Conservation (phyloP, 768 basidiomycete genomes). For the Russula foetens region DNA sequence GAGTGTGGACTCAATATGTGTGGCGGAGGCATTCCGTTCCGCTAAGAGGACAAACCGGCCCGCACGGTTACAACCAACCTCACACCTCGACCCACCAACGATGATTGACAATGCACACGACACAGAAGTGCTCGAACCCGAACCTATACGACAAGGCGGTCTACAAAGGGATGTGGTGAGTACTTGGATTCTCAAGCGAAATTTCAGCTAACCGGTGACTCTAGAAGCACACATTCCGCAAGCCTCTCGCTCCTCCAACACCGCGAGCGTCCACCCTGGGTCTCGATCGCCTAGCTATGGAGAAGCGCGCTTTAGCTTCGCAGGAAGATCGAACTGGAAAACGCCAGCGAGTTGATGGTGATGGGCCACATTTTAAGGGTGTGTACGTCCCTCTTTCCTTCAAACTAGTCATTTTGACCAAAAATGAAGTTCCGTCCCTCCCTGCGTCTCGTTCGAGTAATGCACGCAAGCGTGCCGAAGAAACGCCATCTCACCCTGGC, state of each 20-base stretch:
- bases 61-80: no score
- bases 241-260: conserved; percentile 66
- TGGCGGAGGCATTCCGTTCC: no score
- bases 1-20: no score
- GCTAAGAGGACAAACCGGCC: no score
- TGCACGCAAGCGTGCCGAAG: conserved; percentile 68
- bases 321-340: conserved; percentile 52
- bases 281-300: conserved; percentile 78
- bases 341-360: conserved; percentile 48
- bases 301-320: conserved; percentile 57
- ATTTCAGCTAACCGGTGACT: conserved; percentile 5
- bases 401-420: neutral
- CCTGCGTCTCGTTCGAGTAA: conserved; percentile 52
- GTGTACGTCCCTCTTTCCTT: conserved; percentile 13
- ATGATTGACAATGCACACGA: conserved; percentile 33
- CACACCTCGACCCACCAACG: no score
- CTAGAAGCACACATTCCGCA: conserved; percentile 75
- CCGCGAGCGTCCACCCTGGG: conserved; percentile 78
- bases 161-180: conserved; percentile 56
- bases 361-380: conserved; percentile 86
- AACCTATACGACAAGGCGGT: conserved; percentile 69
- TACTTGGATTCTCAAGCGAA: neutral
- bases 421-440: conserved; percentile 61
- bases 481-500: conserved; percentile 90
- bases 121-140: conserved; percentile 79